Evolutionary conservation across 441 rosid species (phyloP), one percentile per base, ranked within the genome.

Genomic region (Erodium texanum): DNA sequence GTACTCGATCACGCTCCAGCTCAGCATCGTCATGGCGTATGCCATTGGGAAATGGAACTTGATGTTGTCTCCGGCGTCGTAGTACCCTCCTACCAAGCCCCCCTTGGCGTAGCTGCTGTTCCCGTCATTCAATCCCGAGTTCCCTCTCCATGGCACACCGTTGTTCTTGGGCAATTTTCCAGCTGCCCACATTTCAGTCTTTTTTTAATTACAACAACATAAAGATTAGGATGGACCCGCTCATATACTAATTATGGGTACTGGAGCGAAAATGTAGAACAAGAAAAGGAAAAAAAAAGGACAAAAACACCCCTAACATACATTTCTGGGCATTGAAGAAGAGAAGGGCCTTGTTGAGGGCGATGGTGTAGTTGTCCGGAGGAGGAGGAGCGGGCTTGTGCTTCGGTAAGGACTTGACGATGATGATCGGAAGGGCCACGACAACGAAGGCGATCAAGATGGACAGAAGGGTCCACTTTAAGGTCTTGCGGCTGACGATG

Each of bases 21-120:
- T 92, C 16, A 89, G 77, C 96, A 89, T 86, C 6, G 98, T 86
- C 88, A 88, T 87, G 67, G 95, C 72, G 73, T 77, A 92, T 15
- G 98, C 85, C 96, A 89, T 89, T 8, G 96, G 96, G 72, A 92
- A 89, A 79, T 89, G 85, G 73, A 85, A 92, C 81, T 92, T 89
- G 24, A 24, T 56, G 65, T 83, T 88, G 71, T 85, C 91, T 67
- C 98, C 95, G 0, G 91, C 96, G 36, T 92, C 96, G 64, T 89
- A 92, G 50, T 88, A 92, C 0, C 98, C 96, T 43, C 96, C 95
- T 0, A 82, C 88, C n/a, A 89, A 76, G 14, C 91, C 91, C 58
- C 80, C 80, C 16, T 82, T 79, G 0, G 78, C 69, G 20, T 82
- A 87, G 5, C 82, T 79, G 0, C 24, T 69, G 5, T 68, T 75